Percentiles rank a stretch among this genome's conserved stretches.
These are phyloP conservation scores for Chlorella vulgaris DNA, from an alignment of 139 green algal genomes.

Conservation along the genomic window DNA sequence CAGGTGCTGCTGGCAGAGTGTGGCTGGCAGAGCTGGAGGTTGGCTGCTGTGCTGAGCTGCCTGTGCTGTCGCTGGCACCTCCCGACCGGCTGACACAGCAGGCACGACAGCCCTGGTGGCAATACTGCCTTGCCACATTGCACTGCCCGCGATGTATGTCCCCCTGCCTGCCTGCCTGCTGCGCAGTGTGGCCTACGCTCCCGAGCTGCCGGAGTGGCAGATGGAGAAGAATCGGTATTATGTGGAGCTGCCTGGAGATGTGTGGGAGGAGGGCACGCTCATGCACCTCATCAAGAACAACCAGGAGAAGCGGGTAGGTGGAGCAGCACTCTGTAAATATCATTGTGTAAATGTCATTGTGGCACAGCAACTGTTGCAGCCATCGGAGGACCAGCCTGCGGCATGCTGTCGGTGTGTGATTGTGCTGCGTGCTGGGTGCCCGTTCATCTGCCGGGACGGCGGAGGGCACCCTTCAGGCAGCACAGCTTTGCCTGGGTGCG, in stretches of 20 bases:
- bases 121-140: no score
- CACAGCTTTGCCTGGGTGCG: no score
- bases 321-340: neutral
- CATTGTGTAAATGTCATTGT: neutral
- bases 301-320: slow-evolving; percentile 43
- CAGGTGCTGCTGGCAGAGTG: no score
- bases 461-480: neutral
- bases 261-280: slow-evolving; percentile 72
- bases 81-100: no score
- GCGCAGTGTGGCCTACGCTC: slow-evolving; percentile 55
- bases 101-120: no score
- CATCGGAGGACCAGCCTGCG: neutral
- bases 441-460: neutral
- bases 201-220: slow-evolving; percentile 58
- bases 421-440: neutral
- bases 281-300: slow-evolving; percentile 67
- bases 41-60: neutral
- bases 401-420: neutral
- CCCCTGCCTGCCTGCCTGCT: neutral
- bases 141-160: no score
- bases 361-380: no score
- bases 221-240: slow-evolving; percentile 85
- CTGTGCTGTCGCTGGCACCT: no score
- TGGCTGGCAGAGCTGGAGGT: no score
- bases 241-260: slow-evolving; percentile 72